Base-by-base conservation (phyloP, 768 basidiomycete genomes). In the Calvatia gigantea region DNA sequence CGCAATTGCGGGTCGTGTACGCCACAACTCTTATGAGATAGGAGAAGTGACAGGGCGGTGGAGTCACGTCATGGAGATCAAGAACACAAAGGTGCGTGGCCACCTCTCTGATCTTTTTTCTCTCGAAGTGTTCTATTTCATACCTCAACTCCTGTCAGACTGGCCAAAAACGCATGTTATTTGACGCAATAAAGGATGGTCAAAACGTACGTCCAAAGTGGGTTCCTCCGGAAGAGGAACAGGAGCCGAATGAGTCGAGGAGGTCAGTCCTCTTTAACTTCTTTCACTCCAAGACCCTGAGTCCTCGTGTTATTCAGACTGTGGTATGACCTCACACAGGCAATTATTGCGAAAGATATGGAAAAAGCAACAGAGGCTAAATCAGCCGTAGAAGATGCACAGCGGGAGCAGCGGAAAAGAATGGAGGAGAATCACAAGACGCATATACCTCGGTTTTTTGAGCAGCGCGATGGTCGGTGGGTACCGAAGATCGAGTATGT, bases 311-410 rank as follows among this genome's bases (percentile, higher is more conserved):
- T 25, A 46, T 50, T 21, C 53, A 87, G 89, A 62, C 71, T 98
- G 51, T 99, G 97, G 97, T 65, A 75, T 35, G 77, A 84, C 43
- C 73, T 99, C 39, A 98, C 97, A 23, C 73, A 78, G 15, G 97
- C 96, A 17, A 98, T 99, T 70, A 67, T 78, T 28, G 76, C 76
- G 29, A 91, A 88, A 65, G 94, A 99, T 68, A 96, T 98, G 93
- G 92, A 95, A 62, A 86, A 83, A 9, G 97, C 97, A 21, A 97
- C 94, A 3, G 82, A 81, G 25, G 91, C 93, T 45, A 99, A 99
- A 77, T 82, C 83, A 2, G 78, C 79, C 11, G 91, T 99, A 0
- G 97, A 99, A 73, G 94, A 96, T 60, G 85, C 85, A 23, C 95
- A 98, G 72, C 79, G 97, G 45, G 94, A 97, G 62, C 70, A 80